Percentiles rank a stretch among this genome's conserved stretches.
Evolutionary conservation across 2,329 filamentous ascomycete species (phyloP).

Genomic region (Phaeosphaeriaceae sp.): DNA sequence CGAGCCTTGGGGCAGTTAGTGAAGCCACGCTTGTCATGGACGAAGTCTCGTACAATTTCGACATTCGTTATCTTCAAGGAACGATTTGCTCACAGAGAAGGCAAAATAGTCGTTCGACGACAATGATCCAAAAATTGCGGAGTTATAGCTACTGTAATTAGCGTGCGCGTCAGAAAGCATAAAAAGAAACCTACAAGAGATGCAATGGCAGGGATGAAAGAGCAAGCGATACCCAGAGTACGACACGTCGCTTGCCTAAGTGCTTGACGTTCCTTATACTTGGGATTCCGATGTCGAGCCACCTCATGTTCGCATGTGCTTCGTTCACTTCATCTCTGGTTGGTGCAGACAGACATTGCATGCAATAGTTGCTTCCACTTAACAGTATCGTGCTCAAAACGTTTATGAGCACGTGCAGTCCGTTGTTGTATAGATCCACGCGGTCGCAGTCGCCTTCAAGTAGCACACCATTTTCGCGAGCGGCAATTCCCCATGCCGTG

Average conservation of each 20-base stretch:
- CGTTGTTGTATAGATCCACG: slow-evolving; percentile 11
- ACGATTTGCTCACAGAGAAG: slow-evolving; percentile 19
- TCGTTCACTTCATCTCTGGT: slow-evolving; percentile 58
- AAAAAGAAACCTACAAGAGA: slow-evolving; percentile 9
- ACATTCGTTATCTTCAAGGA: slow-evolving; percentile 13
- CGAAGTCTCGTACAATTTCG: slow-evolving; percentile 5
- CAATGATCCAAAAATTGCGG: slow-evolving; percentile 28
- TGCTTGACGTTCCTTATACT: slow-evolving; percentile 49
- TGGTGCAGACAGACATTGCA: slow-evolving; percentile 61
- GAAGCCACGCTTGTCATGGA: not conserved
- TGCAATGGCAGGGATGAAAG: slow-evolving; percentile 7
- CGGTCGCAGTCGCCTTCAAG: slow-evolving; percentile 30
- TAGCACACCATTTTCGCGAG: slow-evolving; percentile 7
- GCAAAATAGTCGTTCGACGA: slow-evolving; percentile 21
- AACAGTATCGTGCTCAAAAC: slow-evolving; percentile 55
- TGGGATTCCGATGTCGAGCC: slow-evolving; percentile 37
- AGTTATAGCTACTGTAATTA: slow-evolving; percentile 17
- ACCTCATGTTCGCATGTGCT: slow-evolving; percentile 53
- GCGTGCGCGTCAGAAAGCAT: not conserved
- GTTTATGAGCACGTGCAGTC: slow-evolving; percentile 59
- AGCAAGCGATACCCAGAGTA: slow-evolving; percentile 6
- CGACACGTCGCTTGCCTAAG: slow-evolving; percentile 1
- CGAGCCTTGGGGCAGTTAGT: not conserved
- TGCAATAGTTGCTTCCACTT: slow-evolving; percentile 59
- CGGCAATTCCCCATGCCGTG: slow-evolving; percentile 16